These are phyloP conservation scores for Ogataea henricii DNA, from an alignment of 805 yeast genomes.

Conservation along the genomic window DNA sequence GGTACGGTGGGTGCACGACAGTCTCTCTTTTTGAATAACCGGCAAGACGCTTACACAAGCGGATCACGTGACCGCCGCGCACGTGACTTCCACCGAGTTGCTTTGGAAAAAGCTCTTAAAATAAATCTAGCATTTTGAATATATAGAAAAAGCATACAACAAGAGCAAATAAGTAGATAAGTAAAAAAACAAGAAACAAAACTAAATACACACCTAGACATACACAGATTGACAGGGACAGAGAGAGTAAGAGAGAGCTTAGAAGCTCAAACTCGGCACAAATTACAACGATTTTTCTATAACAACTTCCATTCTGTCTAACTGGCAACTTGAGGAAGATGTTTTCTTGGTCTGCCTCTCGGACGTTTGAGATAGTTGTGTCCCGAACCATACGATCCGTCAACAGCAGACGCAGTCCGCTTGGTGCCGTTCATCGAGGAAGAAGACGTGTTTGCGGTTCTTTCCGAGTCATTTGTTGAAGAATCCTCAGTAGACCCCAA, in stretches of 20 bases:
- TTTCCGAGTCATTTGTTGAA: constrained; percentile 6
- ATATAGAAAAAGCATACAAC: neutral
- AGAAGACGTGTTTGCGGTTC: constrained; percentile 2
- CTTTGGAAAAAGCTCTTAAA: too few species aligned
- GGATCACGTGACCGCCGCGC: neutral
- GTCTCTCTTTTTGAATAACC: neutral
- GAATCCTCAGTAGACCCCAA: constrained; percentile 3
- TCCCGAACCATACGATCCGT: constrained; percentile 1
- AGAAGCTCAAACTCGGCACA: neutral
- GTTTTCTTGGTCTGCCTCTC: constrained; percentile 30
- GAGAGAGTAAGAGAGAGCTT: neutral
- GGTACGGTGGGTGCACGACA: constrained; percentile 1
- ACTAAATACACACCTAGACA: constrained; percentile 2
- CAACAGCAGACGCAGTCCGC: constrained; percentile 13
- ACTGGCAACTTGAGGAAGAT: constrained; percentile 11
- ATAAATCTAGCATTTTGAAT: too few species aligned
- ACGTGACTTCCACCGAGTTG: too few species aligned
- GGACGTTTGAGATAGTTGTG: constrained; percentile 28
- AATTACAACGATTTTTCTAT: neutral
- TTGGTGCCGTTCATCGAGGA: constrained; percentile 6
- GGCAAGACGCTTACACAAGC: too few species aligned
- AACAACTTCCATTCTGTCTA: neutral
- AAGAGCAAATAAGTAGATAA: neutral
- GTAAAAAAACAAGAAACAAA: neutral
- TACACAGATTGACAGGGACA: neutral